Conservation (phyloP, 2,329 filamentous ascomycete genomes). For the Aspergillus jensenii region DNA sequence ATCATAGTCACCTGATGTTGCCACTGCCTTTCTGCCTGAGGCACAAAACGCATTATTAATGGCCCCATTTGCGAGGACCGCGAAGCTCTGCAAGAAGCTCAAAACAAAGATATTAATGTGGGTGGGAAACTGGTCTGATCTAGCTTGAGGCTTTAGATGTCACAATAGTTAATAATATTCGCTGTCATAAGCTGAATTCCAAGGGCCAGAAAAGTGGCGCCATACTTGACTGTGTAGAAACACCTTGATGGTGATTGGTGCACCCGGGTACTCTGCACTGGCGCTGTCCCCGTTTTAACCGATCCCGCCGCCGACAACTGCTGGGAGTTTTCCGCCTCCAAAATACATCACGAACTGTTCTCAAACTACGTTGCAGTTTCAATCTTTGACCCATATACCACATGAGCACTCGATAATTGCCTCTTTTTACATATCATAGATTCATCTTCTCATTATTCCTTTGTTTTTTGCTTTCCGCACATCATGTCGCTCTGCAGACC, state of each 20-base stretch:
- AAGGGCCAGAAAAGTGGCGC: conserved; percentile 26
- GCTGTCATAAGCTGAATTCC: neutral
- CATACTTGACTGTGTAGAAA: conserved; percentile 38
- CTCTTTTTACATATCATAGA: conserved; percentile 20
- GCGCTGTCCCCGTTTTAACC: conserved; percentile 22
- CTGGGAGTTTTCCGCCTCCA: conserved; percentile 18
- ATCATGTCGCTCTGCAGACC: conserved; percentile 42
- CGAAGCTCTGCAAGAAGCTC: neutral
- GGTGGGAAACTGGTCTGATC: neutral
- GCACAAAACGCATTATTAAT: conserved; percentile 2
- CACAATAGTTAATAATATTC: neutral
- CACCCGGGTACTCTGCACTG: conserved; percentile 19
- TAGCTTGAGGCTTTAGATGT: neutral
- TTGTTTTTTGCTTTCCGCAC: neutral
- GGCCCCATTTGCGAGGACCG: neutral
- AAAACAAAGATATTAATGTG: neutral
- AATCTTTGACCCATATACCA: conserved; percentile 9
- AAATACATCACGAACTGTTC: conserved; percentile 19
- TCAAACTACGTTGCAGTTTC: conserved; percentile 14
- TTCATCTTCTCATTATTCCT: neutral
- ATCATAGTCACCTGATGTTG: neutral
- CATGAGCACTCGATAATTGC: conserved; percentile 4
- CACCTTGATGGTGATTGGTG: conserved; percentile 39
- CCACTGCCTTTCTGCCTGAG: conserved; percentile 7
- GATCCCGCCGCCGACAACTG: conserved; percentile 19